A percentile compares a stretch with the other conserved stretches of the same genome.
These are phyloP conservation scores for Combretum micranthum DNA, from an alignment of 345 rosid genomes.

Conservation along the genomic window DNA sequence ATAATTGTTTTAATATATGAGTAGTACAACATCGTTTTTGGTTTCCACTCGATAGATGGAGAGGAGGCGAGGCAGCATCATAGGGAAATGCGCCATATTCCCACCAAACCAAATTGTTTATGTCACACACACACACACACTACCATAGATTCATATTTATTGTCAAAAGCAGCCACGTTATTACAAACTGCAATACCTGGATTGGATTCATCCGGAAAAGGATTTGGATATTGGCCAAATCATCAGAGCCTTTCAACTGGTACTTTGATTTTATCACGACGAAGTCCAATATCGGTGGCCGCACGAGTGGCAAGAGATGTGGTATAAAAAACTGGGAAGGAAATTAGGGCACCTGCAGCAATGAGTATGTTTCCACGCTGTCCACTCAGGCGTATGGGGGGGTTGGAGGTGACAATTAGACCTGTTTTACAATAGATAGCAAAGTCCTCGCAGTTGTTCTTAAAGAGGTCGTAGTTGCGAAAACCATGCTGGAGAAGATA, in stretches of 20 bases:
- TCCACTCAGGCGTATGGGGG: conserved; percentile 63
- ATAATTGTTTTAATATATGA: too few species aligned
- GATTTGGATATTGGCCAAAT: too few species aligned
- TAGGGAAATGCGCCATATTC: too few species aligned
- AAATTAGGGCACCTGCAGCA: conserved; percentile 29
- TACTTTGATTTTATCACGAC: conserved; percentile 47
- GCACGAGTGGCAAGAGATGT: conserved; percentile 35
- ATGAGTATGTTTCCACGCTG: conserved; percentile 57
- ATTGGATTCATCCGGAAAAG: too few species aligned
- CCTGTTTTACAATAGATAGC: conserved; percentile 77
- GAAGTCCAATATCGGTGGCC: conserved; percentile 54
- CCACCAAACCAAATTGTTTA: too few species aligned
- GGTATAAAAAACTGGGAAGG: conserved; percentile 49
- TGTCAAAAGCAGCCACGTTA: too few species aligned
- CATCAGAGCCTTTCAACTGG: conserved; percentile 33
- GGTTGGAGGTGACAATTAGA: conserved; percentile 32
- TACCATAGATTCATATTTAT: too few species aligned
- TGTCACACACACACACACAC: too few species aligned
- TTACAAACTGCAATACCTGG: too few species aligned
- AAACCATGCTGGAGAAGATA: conserved; percentile 60
- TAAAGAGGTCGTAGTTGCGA: conserved; percentile 53
- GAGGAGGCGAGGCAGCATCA: too few species aligned
- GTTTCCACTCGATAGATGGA: too few species aligned
- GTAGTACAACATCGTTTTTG: too few species aligned
- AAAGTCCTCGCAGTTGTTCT: conserved; percentile 80